phyloP scores from a whole-genome alignment of 2,329 filamentous ascomycete species.

The Beauveria sp. region DNA sequence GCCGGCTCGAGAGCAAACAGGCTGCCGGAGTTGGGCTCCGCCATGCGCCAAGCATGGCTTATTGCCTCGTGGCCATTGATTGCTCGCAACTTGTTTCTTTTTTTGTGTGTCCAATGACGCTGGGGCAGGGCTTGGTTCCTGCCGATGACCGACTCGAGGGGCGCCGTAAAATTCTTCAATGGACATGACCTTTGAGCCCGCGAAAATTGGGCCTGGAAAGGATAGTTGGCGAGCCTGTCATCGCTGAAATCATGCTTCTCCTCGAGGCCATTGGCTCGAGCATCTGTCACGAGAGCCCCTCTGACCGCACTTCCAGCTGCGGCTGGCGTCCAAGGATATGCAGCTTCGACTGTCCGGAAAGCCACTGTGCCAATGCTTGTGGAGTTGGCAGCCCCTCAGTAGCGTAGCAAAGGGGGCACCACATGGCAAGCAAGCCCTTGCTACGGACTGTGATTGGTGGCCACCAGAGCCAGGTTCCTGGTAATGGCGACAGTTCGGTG shows the following conservation, averaged over 20 bases:
- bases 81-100: not conserved
- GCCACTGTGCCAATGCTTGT: not conserved
- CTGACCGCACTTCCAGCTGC: constrained; percentile 9
- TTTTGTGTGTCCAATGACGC: not conserved
- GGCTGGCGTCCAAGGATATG: constrained; percentile 1
- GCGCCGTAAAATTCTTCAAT: not conserved
- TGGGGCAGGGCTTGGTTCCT: not conserved
- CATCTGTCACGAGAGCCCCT: constrained; percentile 1
- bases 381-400: constrained; percentile 5
- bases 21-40: not conserved
- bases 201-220: constrained; percentile 2
- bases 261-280: not conserved
- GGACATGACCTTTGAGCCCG: not conserved
- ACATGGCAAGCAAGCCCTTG: constrained; percentile 13
- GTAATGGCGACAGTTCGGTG: constrained; percentile 20
- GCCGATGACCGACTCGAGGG: not conserved
- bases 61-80: not conserved
- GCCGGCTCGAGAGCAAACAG: not conserved
- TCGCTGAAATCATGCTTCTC: not conserved
- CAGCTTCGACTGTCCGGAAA: not conserved
- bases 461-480: constrained; percentile 17
- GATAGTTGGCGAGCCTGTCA: not conserved
- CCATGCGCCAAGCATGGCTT: not conserved
- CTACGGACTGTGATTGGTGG: constrained; percentile 9
- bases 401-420: constrained; percentile 7